Base-by-base conservation (phyloP, 768 basidiomycete genomes). In the Serendipita sp. region DNA sequence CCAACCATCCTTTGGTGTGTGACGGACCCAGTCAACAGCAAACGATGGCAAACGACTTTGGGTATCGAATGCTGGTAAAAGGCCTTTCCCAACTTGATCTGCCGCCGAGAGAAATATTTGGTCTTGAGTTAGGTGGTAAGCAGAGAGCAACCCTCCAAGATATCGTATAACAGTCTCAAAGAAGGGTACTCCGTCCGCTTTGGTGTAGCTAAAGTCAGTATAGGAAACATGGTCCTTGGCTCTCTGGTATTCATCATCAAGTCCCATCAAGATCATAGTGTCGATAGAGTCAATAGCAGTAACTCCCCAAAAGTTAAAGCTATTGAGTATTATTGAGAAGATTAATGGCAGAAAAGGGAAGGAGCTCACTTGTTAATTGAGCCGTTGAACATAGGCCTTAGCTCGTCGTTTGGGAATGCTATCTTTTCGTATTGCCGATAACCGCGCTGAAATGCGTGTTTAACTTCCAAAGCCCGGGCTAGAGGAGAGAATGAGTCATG, bases 121-220 rank as follows among this genome's bases (percentile, higher is more conserved):
- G 64, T 92, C 81, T 15, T 77, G 76, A 0, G 88, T 84, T 1
- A 96, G 76, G 3, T 92, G 85, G 70, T 92, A 86, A 0, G 88
- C 90, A 2, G 88, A 88, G 3, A 94, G 79, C 1, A 94, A 77
- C 3, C 93, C 94, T 2, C 92, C 93, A 1, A 97, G 82, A 69
- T 94, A 88, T 37, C 93, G 83, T 66, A 96, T 96, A 46, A 88
- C 83, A 0, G 91, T 94, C 76, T 94, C 89, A 66, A 89, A 90
- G 72, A 85, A 88, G 1, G 85, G 84, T 0, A 72, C 76, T 68
- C 72, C 73, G 68, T 75, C 48, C 70, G 82, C 83, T 48, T 74
- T 63, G 3, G 78, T 70, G 11, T 80, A 71, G 13, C 74, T 73
- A 65, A 89, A 87, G 41, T 80, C 78, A 41, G 77, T 73, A 37